Base-by-base conservation (phyloP, 2,329 filamentous ascomycete genomes). In the Fusarium sp. region DNA sequence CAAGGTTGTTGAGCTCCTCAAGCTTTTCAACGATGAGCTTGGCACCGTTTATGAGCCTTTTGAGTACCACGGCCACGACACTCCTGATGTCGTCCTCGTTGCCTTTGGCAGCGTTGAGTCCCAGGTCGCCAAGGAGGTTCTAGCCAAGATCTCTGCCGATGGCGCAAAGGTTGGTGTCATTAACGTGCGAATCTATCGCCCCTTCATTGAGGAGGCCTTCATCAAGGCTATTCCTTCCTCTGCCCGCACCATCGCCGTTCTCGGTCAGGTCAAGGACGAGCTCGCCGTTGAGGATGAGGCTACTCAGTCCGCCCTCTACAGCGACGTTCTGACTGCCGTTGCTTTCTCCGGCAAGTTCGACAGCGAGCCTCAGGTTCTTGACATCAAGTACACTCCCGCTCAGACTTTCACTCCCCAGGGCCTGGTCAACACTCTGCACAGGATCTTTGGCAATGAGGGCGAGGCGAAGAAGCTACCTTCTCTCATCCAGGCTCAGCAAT, bases 191-290 rank as follows among this genome's bases (percentile, higher is more conserved):
- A 87, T 99, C 57, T 99, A 98, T 85, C 90, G 95, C 43, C 96
- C 96, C 17, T 98, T 99, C 76, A 89, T 96, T 33, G 96, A 99
- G 82, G 94, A 98, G 78, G 92, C 93, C 52, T 98, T 99, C 86
- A 84, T 98, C 68, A 90, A 91, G 71, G 88, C 88, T 13, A 87
- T 99, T 28, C 94, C 96, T 34, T 85, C 89, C 72, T 92, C 92
- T 36, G 88, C 91, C 46, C 89, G 88, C 81, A 92, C 87, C 66
- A 86, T 99, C 69, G 91, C 91, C 38, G 94, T 98, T 20, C 88
- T 99, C 7, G 96, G 96, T 55, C 96, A 99, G 79, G 95, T 99
- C 71, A 81, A 86, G 66, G 90, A 92, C 71, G 87, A 92, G 68
- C 83, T 88, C 62, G 89, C 90, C 61, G 92, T 96, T 8, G 84